phyloP scores from a whole-genome alignment of 345 rosid species.

The Aquilaria sinensis region DNA sequence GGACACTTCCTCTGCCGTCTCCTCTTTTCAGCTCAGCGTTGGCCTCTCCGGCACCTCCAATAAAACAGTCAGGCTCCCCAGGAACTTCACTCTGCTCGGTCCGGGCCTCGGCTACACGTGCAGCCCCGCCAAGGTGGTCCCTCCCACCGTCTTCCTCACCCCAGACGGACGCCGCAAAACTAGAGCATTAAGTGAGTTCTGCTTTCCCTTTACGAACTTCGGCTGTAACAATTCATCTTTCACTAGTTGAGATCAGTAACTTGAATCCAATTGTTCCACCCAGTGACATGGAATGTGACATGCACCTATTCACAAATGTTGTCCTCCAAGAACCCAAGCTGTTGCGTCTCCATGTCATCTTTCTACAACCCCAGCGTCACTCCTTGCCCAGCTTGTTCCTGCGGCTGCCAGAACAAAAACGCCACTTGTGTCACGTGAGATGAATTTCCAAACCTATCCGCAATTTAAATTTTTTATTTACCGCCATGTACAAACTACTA shows the following conservation, averaged over 20 bases:
- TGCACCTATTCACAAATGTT: conserved; percentile 39
- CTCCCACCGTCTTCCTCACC: conserved; percentile 30
- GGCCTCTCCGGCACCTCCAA: conserved; percentile 41
- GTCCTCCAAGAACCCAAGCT: conserved; percentile 30
- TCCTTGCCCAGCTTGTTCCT: conserved; percentile 41
- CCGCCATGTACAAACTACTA: no score
- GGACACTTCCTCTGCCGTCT: conserved; percentile 30
- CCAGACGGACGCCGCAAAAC: conserved; percentile 34
- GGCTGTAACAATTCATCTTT: no score
- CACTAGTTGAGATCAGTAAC: not conserved
- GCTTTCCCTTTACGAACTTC: no score
- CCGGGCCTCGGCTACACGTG: conserved; percentile 51
- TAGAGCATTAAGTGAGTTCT: conserved; percentile 36
- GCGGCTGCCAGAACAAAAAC: conserved; percentile 31
- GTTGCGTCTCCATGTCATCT: conserved; percentile 47
- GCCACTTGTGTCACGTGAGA: conserved; percentile 12
- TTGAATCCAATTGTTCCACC: not conserved
- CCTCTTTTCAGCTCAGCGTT: conserved; percentile 37
- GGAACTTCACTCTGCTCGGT: conserved; percentile 41
- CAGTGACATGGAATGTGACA: conserved; percentile 51
- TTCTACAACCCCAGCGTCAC: conserved; percentile 41
- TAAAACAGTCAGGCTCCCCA: conserved; percentile 39
- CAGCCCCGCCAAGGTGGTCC: conserved; percentile 32
- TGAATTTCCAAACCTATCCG: not conserved
- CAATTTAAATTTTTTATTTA: no score